Conservation (phyloP, 2,329 filamentous ascomycete genomes). For the Lanzia echinophila region DNA sequence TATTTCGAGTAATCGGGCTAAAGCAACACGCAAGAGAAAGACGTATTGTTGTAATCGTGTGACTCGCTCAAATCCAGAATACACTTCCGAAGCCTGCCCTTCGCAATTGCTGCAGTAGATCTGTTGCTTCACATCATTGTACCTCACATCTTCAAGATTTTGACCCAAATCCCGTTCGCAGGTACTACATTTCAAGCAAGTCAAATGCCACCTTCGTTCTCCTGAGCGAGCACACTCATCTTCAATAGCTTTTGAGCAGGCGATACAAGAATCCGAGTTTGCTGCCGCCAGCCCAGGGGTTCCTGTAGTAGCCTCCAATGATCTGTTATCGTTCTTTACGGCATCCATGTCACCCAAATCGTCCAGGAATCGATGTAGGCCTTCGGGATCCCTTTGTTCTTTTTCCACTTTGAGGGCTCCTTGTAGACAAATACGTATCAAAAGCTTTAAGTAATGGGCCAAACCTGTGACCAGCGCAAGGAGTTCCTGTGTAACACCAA, state of each 20-base stretch:
- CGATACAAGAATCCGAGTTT: slow-evolving; percentile 75
- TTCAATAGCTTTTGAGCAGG: slow-evolving; percentile 83
- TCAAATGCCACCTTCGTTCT: slow-evolving; percentile 75
- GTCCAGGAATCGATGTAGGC: slow-evolving; percentile 75
- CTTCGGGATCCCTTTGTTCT: slow-evolving; percentile 66
- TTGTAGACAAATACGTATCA: slow-evolving; percentile 94
- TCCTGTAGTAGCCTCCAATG: slow-evolving; percentile 58
- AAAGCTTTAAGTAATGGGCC: slow-evolving; percentile 93
- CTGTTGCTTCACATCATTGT: slow-evolving; percentile 60
- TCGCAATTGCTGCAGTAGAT: slow-evolving; percentile 67
- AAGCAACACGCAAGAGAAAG: slow-evolving; percentile 83
- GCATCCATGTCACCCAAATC: slow-evolving; percentile 79
- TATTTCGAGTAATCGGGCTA: slow-evolving; percentile 83
- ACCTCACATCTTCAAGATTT: slow-evolving; percentile 61
- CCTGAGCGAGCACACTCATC: slow-evolving; percentile 79
- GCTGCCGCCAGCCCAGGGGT: slow-evolving; percentile 63
- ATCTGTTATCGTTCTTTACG: slow-evolving; percentile 63
- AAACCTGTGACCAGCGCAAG: slow-evolving; percentile 93
- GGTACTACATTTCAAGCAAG: slow-evolving; percentile 63
- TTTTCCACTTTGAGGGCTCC: slow-evolving; percentile 86
- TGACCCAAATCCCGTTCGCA: slow-evolving; percentile 70
- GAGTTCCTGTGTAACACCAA: slow-evolving; percentile 96
- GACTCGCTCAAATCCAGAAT: slow-evolving; percentile 62
- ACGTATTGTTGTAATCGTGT: slow-evolving; percentile 91
- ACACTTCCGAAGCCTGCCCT: slow-evolving; percentile 46